Base-by-base conservation (phyloP, 805 yeast species). In the Candida pseudoglaebosa region DNA sequence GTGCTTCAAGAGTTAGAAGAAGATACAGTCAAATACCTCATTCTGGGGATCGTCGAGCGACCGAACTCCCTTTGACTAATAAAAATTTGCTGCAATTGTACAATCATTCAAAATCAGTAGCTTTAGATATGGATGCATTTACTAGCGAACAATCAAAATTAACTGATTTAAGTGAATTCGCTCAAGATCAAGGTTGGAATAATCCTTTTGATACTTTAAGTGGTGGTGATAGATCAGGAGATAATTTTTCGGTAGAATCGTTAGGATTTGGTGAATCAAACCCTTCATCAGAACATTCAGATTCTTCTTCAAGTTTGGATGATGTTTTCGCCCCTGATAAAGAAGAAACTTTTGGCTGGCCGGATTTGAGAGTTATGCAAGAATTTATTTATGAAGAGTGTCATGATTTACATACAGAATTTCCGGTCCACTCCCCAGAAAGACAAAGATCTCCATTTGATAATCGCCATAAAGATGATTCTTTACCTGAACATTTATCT, bases 261-360 rank as follows among this genome's bases (percentile, higher is more conserved):
- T 52, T 61, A 38, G 71, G 65, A 42, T 70, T 69, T 48, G 74
- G 75, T 10, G 70, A 58, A 12, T 80, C 85, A n/a, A 79, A 80
- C 49, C 87, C 88, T 4, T 67, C 79, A 3, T 73, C 82, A 16
- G 73, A 84, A 35, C 69, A 84, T 42, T 65, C 77, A 28, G 71
- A 81, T 26, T 78, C 76, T 38, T 76, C 78, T 28, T 81, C 95
- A 0, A 85, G 96, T 1, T 63, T 91, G 42, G 90, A 84, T 55
- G 99, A 91, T 61, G 99, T 91, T 18, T 91, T 96, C 54, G 79
- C 88, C 58, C 96, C 95, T 0, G 70, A 52, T 34, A 42, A 50
- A 24, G 48, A 43, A 12, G 43, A 45, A 18, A 39, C 43, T 3
- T 67, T 63, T 44, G 52, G 59, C 33, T 91, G 98, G 98, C 99